A percentile compares a stretch with the other conserved stretches of the same genome.
phyloP scores from a whole-genome alignment of 2,329 filamentous ascomycete species.

The Ascochyta fabae region DNA sequence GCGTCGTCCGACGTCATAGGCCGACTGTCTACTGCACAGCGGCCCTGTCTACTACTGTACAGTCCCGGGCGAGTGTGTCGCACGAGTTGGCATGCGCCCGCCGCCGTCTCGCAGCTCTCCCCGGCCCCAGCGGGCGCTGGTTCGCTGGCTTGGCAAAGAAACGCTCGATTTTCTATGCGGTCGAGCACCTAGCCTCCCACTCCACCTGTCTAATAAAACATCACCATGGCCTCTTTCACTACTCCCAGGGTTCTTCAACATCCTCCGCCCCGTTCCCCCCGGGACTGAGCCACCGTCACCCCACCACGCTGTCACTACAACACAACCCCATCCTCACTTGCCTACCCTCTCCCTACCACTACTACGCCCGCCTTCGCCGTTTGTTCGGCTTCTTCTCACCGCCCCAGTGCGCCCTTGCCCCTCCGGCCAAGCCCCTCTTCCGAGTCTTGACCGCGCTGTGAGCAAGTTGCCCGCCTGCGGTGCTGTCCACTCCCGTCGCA shows the following conservation, averaged over 20 bases:
- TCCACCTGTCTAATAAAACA: slow-evolving; percentile 40
- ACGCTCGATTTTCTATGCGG: slow-evolving; percentile 18
- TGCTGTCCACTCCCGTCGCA: slow-evolving; percentile 6
- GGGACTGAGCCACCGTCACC: slow-evolving; percentile 53
- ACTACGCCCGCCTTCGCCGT: slow-evolving; percentile 26
- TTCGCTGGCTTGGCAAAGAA: slow-evolving; percentile 16
- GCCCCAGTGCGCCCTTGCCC: slow-evolving; percentile 29
- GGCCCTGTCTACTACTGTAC: neutral
- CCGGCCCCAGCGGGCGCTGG: slow-evolving; percentile 14
- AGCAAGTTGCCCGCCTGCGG: slow-evolving; percentile 22
- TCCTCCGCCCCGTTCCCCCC: slow-evolving; percentile 58
- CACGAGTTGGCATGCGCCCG: slow-evolving; percentile 12
- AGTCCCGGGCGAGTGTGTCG: slow-evolving; percentile 7
- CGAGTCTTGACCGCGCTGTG: slow-evolving; percentile 15
- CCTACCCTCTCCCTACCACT: slow-evolving; percentile 3
- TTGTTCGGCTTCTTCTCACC: slow-evolving; percentile 38
- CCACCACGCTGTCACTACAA: slow-evolving; percentile 21
- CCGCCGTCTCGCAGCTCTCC: slow-evolving; percentile 12
- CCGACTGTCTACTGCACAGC: slow-evolving; percentile 4
- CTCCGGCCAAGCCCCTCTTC: slow-evolving; percentile 22
- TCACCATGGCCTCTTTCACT: slow-evolving; percentile 50
- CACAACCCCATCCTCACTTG: slow-evolving; percentile 11
- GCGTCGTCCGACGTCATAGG: slow-evolving; percentile 18
- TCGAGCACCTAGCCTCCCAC: slow-evolving; percentile 27
- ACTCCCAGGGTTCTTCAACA: slow-evolving; percentile 52